Evolutionary conservation across 257 asterid species (phyloP), one percentile per base, ranked within the genome.

Genomic region (Solanum lycopersicoides): DNA sequence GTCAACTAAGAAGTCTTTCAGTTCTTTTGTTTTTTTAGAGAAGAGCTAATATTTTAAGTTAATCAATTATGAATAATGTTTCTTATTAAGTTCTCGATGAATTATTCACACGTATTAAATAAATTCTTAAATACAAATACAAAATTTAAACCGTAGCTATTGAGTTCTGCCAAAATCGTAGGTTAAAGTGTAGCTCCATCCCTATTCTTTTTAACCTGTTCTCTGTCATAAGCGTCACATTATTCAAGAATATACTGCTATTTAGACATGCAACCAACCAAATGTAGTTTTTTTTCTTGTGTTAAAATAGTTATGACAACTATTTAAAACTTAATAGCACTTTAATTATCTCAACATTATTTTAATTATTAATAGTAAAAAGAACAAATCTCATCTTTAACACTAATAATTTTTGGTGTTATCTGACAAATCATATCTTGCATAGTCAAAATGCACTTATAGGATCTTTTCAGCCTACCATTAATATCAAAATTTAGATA

Each of bases 221-320:
- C 21, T 68, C 39, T 6, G 2, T 68, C 21, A 68, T 68, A 39
- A 30, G n/a, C 2, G n/a, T 30, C 41, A 34, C 77, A 16, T 73
- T 20, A 35, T 73, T 35, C 42, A 74, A 60, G 80, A 63, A 14
- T 74, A 12, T 15, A 7, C 23, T 3, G n/a, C 0, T 59, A 59
- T 9, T 65, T 13, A 68, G 75, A 84, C 82, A 90, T 80, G 84
- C 87, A 71, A 65, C 90, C 90, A 90, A 87, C 89, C 84, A 88
- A 82, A 82, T 89, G 91, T 69, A 76, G 87, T 69, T 86, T 83
- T 83, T 89, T 47, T 37, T 85, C 23, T 76, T 23, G 12, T 60
- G 44, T 21, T 9, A 79, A 79, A 41, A 76, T 44, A 15, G 41
- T 15, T 4, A 47, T 30, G 44, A 18, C 18, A 50, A 50, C 7